phyloP scores from a whole-genome alignment of 805 yeast species.

The Yamadazyma laniorum region DNA sequence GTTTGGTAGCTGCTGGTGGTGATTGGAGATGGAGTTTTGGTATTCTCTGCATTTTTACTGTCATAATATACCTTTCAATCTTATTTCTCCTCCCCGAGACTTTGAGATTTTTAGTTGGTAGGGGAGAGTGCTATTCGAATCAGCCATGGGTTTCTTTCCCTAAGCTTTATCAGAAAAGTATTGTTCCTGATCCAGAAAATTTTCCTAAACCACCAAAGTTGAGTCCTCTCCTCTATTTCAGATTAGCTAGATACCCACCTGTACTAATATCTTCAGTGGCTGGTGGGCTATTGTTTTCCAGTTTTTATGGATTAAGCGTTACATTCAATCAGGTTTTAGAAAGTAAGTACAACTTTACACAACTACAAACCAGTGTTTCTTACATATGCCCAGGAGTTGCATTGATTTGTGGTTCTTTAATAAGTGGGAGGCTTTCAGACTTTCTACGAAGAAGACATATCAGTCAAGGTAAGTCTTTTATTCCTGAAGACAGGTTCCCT shows the following conservation, averaged over 20 bases:
- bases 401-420: constrained; percentile 46
- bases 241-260: constrained; percentile 40
- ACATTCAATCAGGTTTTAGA: constrained; percentile 43
- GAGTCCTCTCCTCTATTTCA: constrained; percentile 33
- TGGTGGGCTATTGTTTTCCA: constrained; percentile 51
- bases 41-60: constrained; percentile 28
- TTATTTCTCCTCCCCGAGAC: constrained; percentile 40
- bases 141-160: constrained; percentile 29
- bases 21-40: constrained; percentile 38
- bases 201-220: constrained; percentile 50
- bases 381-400: constrained; percentile 55
- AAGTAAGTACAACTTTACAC: constrained; percentile 32
- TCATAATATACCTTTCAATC: constrained; percentile 21
- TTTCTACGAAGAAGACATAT: constrained; percentile 20
- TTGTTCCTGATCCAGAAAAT: constrained; percentile 19
- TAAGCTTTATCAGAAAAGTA: constrained; percentile 20
- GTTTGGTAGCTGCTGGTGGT: constrained; percentile 24
- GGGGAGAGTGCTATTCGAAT: constrained; percentile 22
- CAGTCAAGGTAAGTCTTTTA: constrained; percentile 25
- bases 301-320: constrained; percentile 53
- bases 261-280: constrained; percentile 45
- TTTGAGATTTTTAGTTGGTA: constrained; percentile 36
- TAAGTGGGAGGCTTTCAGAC: constrained; percentile 51
- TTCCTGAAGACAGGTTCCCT: constrained; percentile 48
- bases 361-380: constrained; percentile 40